Evolutionary conservation across 306 rosid species (phyloP).

Genomic region (Sophora flavescens): DNA sequence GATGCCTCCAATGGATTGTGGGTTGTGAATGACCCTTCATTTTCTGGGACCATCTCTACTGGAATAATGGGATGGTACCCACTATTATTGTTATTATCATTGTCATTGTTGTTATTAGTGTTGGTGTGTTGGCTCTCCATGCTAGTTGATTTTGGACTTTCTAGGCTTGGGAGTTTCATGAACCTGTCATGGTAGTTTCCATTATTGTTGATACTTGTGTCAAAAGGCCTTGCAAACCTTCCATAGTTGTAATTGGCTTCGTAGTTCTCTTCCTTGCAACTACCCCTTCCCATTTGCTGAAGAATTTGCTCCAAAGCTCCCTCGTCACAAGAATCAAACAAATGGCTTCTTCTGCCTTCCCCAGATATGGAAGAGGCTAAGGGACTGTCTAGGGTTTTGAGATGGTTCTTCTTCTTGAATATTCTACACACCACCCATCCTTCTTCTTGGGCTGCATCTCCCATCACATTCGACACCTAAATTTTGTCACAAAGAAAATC

Average conservation of each 20-base stretch:
- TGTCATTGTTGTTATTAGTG: background rate
- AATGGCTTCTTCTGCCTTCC: slow-evolving; percentile 56
- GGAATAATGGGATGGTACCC: slow-evolving; percentile 59
- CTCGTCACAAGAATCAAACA: slow-evolving; percentile 65
- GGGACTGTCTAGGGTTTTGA: slow-evolving; percentile 78
- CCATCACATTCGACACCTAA: slow-evolving; percentile 62
- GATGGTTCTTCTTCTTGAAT: slow-evolving; percentile 89
- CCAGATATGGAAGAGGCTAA: slow-evolving; percentile 43
- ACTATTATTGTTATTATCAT: background rate
- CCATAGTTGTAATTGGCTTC: slow-evolving; percentile 33
- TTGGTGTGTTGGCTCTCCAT: slow-evolving; percentile 49
- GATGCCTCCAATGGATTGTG: slow-evolving; percentile 37
- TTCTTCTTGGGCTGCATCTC: slow-evolving; percentile 76
- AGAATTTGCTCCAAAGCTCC: slow-evolving; percentile 82
- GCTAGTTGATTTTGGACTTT: slow-evolving; percentile 75
- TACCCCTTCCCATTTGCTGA: slow-evolving; percentile 66
- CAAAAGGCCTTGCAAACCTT: slow-evolving; percentile 46
- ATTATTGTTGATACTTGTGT: slow-evolving; percentile 32
- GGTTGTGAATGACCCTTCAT: slow-evolving; percentile 48
- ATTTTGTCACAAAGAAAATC: background rate
- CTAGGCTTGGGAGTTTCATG: slow-evolving; percentile 77
- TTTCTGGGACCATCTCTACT: slow-evolving; percentile 36
- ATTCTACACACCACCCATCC: slow-evolving; percentile 98
- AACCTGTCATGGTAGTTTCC: slow-evolving; percentile 53
- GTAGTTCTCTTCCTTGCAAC: slow-evolving; percentile 74